Evolutionary conservation across 805 yeast species (phyloP).

Genomic region (Pichia phayaonensis): DNA sequence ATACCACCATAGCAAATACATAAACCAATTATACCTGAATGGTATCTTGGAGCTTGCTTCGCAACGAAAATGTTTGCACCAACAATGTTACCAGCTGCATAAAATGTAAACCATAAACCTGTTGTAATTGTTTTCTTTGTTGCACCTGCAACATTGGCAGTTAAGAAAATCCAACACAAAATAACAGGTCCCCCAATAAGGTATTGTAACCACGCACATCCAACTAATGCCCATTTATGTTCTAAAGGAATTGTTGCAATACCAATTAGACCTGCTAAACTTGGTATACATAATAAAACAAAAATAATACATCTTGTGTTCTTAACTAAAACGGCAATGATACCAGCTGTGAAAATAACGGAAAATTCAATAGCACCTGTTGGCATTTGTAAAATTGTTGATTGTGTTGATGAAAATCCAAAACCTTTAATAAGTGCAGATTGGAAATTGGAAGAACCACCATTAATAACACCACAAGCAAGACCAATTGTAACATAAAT

Average conservation of each 20-base stretch:
- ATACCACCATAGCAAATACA: not conserved
- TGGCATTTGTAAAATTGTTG: conserved; percentile 1
- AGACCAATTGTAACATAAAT: not conserved
- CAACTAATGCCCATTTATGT: not conserved
- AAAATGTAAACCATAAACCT: not conserved
- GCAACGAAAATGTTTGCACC: not conserved
- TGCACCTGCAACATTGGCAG: conserved; percentile 1
- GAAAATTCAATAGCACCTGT: conserved; percentile 3
- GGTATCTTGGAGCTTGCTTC: not conserved
- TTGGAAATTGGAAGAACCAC: conserved; percentile 47
- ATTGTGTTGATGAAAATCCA: conserved; percentile 10
- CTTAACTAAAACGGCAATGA: conserved; percentile 2
- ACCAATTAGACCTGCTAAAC: conserved; percentile 1
- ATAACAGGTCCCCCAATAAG: conserved; percentile 2
- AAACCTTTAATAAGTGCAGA: conserved; percentile 23
- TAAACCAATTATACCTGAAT: not conserved
- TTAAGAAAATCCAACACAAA: conserved; percentile 1
- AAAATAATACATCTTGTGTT: conserved; percentile 1
- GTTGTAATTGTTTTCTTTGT: not conserved
- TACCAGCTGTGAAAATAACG: conserved; percentile 1
- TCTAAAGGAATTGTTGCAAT: not conserved
- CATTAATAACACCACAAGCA: conserved; percentile 28
- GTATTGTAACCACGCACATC: conserved; percentile 3
- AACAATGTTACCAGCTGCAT: not conserved
- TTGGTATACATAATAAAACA: conserved; percentile 1